A percentile compares a stretch with the other conserved stretches of the same genome.
phyloP scores from a whole-genome alignment of 2,329 filamentous ascomycete species.

The Didymella keratinophila region DNA sequence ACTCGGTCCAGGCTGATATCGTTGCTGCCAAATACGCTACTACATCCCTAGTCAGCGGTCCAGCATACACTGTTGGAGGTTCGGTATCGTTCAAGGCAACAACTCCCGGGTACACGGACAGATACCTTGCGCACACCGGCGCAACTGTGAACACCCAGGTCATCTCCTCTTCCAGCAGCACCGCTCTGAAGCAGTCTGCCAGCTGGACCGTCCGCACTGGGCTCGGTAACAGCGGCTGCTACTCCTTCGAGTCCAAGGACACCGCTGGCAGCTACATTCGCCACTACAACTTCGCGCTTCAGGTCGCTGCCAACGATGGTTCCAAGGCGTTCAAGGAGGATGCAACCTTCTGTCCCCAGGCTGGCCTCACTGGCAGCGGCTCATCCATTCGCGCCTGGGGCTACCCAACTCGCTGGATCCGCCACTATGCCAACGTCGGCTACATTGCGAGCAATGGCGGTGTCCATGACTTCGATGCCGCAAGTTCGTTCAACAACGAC shows the following conservation, averaged over 20 bases:
- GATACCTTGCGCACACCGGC: constrained; percentile 64
- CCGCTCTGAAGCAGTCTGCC: constrained; percentile 60
- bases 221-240: constrained; percentile 64
- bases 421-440: constrained; percentile 60
- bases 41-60: constrained; percentile 58
- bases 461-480: constrained; percentile 62
- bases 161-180: constrained; percentile 61
- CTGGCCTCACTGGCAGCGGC: constrained; percentile 61
- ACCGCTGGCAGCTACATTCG: constrained; percentile 66
- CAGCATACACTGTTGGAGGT: constrained; percentile 58
- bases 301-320: constrained; percentile 61
- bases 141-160: constrained; percentile 63
- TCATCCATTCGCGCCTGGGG: constrained; percentile 65
- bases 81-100: constrained; percentile 64
- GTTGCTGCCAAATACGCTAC: constrained; percentile 65
- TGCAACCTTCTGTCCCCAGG: constrained; percentile 68
- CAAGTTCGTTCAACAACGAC: constrained; percentile 61
- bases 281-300: constrained; percentile 63
- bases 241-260: constrained; percentile 68
- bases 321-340: constrained; percentile 67
- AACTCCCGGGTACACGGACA: constrained; percentile 61
- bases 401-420: constrained; percentile 66
- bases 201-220: constrained; percentile 67
- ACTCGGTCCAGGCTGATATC: constrained; percentile 66
- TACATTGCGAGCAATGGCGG: constrained; percentile 65